Evolutionary conservation across 345 rosid genomes (phyloP), one percentile per base, ranked within the genome.

Genomic region (Laguncularia racemosa): DNA sequence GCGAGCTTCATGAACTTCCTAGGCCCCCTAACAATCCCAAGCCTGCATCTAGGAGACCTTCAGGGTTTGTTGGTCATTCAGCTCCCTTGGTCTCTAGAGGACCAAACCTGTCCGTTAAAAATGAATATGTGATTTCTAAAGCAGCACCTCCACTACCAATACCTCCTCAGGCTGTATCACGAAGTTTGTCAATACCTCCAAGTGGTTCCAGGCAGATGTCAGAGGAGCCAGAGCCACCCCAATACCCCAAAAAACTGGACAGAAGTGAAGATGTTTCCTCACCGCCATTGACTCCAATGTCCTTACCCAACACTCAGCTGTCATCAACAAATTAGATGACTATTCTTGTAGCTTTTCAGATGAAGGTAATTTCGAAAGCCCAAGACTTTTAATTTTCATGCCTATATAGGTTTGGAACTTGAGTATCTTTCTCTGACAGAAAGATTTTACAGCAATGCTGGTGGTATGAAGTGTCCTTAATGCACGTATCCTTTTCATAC

Each of bases 1-100:
- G 85, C 26, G 99, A 95, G 78, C 96, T 95, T 62, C 99, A 95
- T 72, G 99, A 90, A 70, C 99, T 95, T 72, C 99, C 99, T 28
- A 84, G 96, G 79, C 99, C 97, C 23, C 95, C 95, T 2, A 71
- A 69, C 46, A 76, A 67, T 70, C 73, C 72, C 40, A 53, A 50
- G 21, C 28, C 66, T 56, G 73, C 71, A 59, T 59, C 84, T 9
- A 68, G 82, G 46, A 83, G 76, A 62, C 74, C 78, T 33, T 62
- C 62, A 16, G 66, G 70, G 54, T 45, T 63, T 21, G 53, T 76
- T 50, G 92, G 91, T 57, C 76, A 81, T 64, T 95, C 97, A 19
- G 95, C 90, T 16, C 99, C 96, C 13, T 59, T 90, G 72, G 71
- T 78, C n/a, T 71, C 76, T 15, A 76, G 73, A 80, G 75, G 78